A percentile compares a stretch with the other conserved stretches of the same genome.
Evolutionary conservation across 2,329 filamentous ascomycete genomes (phyloP).

Genomic region (Alternaria triticimaculans): DNA sequence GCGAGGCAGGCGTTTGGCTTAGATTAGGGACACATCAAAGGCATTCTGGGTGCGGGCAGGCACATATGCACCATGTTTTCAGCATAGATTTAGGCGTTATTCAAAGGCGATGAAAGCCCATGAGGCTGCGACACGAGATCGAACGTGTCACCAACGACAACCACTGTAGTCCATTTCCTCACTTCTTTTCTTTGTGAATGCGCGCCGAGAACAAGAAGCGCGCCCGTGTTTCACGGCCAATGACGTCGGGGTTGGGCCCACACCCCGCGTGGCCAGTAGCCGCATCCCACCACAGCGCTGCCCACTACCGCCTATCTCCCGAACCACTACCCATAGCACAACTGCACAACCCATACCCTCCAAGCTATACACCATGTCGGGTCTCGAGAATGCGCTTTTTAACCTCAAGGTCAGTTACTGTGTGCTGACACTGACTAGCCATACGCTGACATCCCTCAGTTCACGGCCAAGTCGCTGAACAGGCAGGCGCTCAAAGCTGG

Average conservation of each 20-base stretch:
- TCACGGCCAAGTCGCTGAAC: slow-evolving; percentile 69
- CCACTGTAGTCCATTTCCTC: neutral
- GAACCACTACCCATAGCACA: slow-evolving; percentile 15
- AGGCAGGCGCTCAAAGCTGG: slow-evolving; percentile 67
- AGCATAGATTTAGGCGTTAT: slow-evolving; percentile 12
- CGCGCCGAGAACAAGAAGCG: slow-evolving; percentile 1
- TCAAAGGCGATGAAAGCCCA: neutral
- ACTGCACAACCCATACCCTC: slow-evolving; percentile 11
- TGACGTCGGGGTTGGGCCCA: slow-evolving; percentile 30
- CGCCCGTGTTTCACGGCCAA: slow-evolving; percentile 6
- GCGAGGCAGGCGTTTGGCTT: slow-evolving; percentile 32
- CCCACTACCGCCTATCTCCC: slow-evolving; percentile 19
- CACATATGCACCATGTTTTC: slow-evolving; percentile 11
- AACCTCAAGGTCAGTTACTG: slow-evolving; percentile 61
- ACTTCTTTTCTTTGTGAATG: slow-evolving; percentile 10
- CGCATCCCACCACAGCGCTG: slow-evolving; percentile 24
- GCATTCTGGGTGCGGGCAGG: slow-evolving; percentile 10
- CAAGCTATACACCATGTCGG: slow-evolving; percentile 57
- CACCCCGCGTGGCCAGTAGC: slow-evolving; percentile 36
- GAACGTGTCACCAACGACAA: neutral
- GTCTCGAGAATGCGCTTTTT: slow-evolving; percentile 67
- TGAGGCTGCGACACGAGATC: neutral
- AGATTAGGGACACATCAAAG: slow-evolving; percentile 23
- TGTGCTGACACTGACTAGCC: neutral
- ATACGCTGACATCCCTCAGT: slow-evolving; percentile 51